These are phyloP conservation scores for Silybum marianum DNA, from an alignment of 129 eudicot species.

Conservation along the genomic window DNA sequence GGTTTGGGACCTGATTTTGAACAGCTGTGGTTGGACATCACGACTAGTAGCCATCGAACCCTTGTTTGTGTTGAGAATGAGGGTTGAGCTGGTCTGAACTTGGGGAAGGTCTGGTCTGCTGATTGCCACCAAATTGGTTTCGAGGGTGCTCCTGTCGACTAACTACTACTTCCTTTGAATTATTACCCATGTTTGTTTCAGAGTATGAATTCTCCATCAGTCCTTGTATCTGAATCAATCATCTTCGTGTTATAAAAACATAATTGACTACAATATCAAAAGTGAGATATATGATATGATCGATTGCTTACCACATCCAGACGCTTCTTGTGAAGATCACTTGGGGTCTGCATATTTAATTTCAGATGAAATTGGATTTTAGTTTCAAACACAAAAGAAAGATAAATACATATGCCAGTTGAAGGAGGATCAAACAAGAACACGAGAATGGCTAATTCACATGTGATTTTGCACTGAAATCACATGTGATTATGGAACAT, in stretches of 20 bases:
- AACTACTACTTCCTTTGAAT: constrained; percentile 35
- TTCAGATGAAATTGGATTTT: constrained; percentile 18
- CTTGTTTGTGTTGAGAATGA: constrained; percentile 68
- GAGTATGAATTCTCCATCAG: constrained; percentile 61
- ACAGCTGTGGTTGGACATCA: neutral
- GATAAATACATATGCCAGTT: neutral
- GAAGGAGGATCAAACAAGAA: neutral
- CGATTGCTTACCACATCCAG: constrained; percentile 59
- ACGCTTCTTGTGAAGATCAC: constrained; percentile 75
- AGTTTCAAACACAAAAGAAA: neutral
- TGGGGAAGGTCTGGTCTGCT: constrained; percentile 66
- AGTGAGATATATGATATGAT: constrained; percentile 12
- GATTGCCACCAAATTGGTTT: constrained; percentile 53
- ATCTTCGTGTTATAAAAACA: constrained; percentile 11
- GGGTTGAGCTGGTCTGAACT: constrained; percentile 71
- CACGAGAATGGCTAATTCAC: neutral
- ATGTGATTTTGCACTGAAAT: neutral
- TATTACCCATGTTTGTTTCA: constrained; percentile 49
- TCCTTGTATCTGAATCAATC: constrained; percentile 58
- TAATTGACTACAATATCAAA: constrained; percentile 3
- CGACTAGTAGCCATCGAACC: constrained; percentile 41
- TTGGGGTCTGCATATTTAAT: constrained; percentile 59
- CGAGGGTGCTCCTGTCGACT: constrained; percentile 45
- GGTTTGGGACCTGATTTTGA: constrained; percentile 22
- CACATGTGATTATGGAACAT: neutral